Percentiles rank a stretch among this genome's conserved stretches.
Evolutionary conservation across 1,284 basidiomycete genomes (phyloP).

Genomic region (Polyporus tsugae): DNA sequence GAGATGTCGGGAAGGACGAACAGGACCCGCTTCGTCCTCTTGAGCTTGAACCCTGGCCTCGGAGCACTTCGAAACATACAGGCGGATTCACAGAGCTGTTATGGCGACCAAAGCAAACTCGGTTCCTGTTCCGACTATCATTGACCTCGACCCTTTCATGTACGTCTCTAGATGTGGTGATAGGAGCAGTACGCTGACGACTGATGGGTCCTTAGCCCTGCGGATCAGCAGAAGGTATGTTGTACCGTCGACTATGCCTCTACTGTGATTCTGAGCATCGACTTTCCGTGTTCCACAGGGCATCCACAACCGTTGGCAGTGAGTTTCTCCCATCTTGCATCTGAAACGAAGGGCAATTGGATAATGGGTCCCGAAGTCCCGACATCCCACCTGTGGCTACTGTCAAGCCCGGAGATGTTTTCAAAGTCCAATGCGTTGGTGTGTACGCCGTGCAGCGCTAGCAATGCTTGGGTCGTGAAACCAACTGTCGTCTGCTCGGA

Average conservation of each 20-base stretch:
- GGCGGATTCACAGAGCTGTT: not conserved
- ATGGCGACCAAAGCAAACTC: constrained; percentile 37
- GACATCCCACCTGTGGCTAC: constrained; percentile 72
- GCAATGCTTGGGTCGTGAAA: constrained; percentile 18
- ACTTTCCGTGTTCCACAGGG: constrained; percentile 48
- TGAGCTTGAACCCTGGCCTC: not conserved
- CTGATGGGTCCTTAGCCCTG: constrained; percentile 50
- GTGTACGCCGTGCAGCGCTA: constrained; percentile 32
- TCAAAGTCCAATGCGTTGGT: constrained; percentile 81
- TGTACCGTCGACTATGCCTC: too few relatives aligned
- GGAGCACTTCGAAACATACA: not conserved
- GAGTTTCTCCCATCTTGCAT: constrained; percentile 38
- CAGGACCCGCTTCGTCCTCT: not conserved
- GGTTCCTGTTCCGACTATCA: constrained; percentile 35
- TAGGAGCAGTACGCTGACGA: not conserved
- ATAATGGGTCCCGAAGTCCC: constrained; percentile 50
- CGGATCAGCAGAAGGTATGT: constrained; percentile 67
- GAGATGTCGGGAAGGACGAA: not conserved
- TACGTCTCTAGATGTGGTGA: constrained; percentile 41
- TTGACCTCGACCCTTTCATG: constrained; percentile 70
- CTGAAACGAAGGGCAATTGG: not conserved
- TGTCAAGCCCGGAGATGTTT: constrained; percentile 75
- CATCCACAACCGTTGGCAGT: constrained; percentile 81
- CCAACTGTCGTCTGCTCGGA: not conserved
- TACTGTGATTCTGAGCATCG: not conserved